Percentiles rank a stretch among this genome's conserved stretches.
Conservation (phyloP, 2,329 filamentous ascomycete genomes). For the Trichoderma sp. region DNA sequence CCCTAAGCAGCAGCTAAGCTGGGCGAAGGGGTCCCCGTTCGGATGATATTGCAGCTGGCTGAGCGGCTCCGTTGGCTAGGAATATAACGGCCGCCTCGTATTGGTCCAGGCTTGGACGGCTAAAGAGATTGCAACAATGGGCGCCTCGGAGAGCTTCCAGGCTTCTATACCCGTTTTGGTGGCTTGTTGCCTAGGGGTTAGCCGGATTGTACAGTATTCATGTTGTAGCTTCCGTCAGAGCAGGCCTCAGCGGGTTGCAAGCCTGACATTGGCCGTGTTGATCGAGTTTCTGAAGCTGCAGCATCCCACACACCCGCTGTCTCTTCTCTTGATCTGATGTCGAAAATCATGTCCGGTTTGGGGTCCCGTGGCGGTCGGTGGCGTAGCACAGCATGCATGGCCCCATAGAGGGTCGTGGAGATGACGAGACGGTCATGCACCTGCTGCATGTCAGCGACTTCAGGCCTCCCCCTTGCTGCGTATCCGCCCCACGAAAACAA, state of each 20-base stretch:
- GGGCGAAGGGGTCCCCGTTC: constrained; percentile 6
- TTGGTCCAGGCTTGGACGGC: constrained; percentile 8
- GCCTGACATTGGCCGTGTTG: not conserved
- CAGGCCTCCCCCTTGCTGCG: not conserved
- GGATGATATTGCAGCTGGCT: constrained; percentile 15
- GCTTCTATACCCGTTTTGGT: not conserved
- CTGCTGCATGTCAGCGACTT: constrained; percentile 27
- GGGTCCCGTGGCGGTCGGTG: constrained; percentile 5
- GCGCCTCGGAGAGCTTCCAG: constrained; percentile 8
- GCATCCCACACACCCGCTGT: not conserved
- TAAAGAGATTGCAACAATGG: constrained; percentile 20
- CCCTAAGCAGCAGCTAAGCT: constrained; percentile 15
- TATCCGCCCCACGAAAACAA: not conserved
- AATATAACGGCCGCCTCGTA: constrained; percentile 13
- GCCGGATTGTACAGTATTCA: not conserved
- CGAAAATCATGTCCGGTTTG: constrained; percentile 22
- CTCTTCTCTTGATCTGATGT: not conserved
- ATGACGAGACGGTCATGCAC: constrained; percentile 19
- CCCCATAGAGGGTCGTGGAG: constrained; percentile 14
- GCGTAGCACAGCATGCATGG: constrained; percentile 22
- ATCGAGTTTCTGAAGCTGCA: not conserved
- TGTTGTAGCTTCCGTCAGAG: not conserved
- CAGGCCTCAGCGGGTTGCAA: not conserved
- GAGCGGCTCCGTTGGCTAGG: constrained; percentile 10
- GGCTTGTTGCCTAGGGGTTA: not conserved